phyloP scores from a whole-genome alignment of 345 rosid species.

The Balakata baccata region DNA sequence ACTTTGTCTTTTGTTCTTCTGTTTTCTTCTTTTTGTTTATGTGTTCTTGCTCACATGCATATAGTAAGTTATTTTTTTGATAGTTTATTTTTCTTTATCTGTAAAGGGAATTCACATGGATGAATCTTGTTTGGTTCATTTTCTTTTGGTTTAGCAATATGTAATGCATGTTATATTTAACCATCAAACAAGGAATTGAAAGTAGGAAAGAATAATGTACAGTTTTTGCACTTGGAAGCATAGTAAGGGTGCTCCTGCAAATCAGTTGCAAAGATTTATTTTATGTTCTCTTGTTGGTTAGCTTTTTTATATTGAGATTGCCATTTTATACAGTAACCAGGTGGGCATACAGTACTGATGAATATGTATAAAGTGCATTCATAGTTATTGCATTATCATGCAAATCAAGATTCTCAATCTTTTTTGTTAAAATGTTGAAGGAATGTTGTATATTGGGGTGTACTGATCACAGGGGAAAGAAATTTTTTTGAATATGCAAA shows the following conservation, averaged over 20 bases:
- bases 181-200: slow-evolving; percentile 1
- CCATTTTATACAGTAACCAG: neutral
- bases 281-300: neutral
- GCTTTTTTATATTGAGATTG: neutral
- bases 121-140: slow-evolving; percentile 8
- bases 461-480: neutral
- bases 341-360: slow-evolving; percentile 3
- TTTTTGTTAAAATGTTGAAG: slow-evolving; percentile 6
- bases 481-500: neutral
- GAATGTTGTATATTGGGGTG: slow-evolving; percentile 2
- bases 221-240: slow-evolving; percentile 10
- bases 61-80: too few relatives aligned
- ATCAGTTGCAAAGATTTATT: neutral
- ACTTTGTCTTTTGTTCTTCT: neutral
- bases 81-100: slow-evolving; percentile 8
- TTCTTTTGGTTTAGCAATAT: slow-evolving; percentile 9
- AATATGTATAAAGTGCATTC: neutral
- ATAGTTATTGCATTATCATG: neutral
- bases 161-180: slow-evolving; percentile 1
- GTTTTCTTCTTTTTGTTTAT: neutral
- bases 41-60: neutral
- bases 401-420: slow-evolving; percentile 1
- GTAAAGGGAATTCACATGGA: neutral
- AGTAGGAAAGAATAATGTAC: neutral
- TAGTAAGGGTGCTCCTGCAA: neutral